phyloP scores from a whole-genome alignment of 495 filamentous ascomycete species.

The Recurvomyces mirabilis region DNA sequence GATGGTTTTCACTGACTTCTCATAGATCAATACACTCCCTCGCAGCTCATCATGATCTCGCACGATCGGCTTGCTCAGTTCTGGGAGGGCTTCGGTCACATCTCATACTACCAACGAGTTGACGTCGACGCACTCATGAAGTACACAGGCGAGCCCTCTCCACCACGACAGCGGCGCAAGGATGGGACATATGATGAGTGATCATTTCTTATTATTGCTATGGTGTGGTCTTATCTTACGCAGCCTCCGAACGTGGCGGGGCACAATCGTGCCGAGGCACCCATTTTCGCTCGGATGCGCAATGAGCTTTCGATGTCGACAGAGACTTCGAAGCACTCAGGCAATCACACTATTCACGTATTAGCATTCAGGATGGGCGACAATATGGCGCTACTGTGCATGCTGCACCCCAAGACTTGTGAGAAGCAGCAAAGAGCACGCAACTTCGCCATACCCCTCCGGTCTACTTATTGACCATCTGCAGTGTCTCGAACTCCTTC shows the following conservation, averaged over 20 bases:
- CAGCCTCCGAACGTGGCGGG: no score
- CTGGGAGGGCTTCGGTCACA: conserved; percentile 68
- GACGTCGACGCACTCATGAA: conserved; percentile 48
- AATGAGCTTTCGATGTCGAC: no score
- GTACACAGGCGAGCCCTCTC: neutral
- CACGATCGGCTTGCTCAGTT: conserved; percentile 66
- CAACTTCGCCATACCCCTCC: neutral
- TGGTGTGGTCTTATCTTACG: no score
- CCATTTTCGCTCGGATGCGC: no score
- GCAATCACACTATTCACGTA: no score
- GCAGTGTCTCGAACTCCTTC: conserved; percentile 15
- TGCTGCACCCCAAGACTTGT: conserved; percentile 4
- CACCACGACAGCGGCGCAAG: no score
- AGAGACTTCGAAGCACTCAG: neutral
- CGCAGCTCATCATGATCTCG: conserved; percentile 70
- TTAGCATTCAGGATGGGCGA: neutral
- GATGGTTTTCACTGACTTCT: neutral
- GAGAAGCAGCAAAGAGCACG: conserved; percentile 11
- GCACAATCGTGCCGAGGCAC: no score
- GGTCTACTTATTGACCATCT: neutral
- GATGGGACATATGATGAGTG: no score
- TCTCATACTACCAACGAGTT: conserved; percentile 69
- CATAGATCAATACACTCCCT: conserved; percentile 54
- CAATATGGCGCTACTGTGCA: conserved; percentile 7
- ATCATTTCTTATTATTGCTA: no score